These are phyloP conservation scores for Cupressus sempervirens DNA, from an alignment of 75 land plant genomes.

Conservation along the genomic window DNA sequence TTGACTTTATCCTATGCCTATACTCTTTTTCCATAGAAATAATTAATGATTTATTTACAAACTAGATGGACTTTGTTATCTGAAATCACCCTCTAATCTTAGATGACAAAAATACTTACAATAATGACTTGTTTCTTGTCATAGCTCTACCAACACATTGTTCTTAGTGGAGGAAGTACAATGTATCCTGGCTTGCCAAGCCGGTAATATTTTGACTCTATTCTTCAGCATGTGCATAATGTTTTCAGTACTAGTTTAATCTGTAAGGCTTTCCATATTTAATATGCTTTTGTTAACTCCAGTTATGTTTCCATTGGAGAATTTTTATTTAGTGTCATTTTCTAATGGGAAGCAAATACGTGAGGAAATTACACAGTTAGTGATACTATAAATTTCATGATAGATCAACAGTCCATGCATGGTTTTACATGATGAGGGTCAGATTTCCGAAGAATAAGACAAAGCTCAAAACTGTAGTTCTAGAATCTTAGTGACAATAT, in stretches of 20 bases:
- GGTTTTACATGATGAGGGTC: neutral
- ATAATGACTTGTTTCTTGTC: conserved; percentile 10
- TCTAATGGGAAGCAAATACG: neutral
- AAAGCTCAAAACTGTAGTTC: neutral
- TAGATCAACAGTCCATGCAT: neutral
- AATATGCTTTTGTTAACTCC: neutral
- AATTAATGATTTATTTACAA: neutral
- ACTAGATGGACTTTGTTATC: neutral
- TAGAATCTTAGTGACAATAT: neutral
- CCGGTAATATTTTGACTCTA: conserved; percentile 50
- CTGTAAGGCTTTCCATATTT: neutral
- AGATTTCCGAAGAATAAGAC: neutral
- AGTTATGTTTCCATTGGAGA: neutral
- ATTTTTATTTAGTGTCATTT: neutral
- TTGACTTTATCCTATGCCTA: neutral
- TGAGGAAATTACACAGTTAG: neutral
- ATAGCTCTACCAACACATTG: conserved; percentile 99
- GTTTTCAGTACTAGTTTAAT: neutral
- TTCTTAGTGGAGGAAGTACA: conserved; percentile 97
- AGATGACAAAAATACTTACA: neutral
- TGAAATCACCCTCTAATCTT: neutral
- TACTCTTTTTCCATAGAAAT: neutral
- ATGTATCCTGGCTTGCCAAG: conserved; percentile 99
- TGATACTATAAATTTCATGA: neutral
- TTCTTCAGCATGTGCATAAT: neutral